These are phyloP conservation scores for Anthracocystis panici-leucophaei DNA, from an alignment of 1,284 basidiomycete species.

Conservation along the genomic window DNA sequence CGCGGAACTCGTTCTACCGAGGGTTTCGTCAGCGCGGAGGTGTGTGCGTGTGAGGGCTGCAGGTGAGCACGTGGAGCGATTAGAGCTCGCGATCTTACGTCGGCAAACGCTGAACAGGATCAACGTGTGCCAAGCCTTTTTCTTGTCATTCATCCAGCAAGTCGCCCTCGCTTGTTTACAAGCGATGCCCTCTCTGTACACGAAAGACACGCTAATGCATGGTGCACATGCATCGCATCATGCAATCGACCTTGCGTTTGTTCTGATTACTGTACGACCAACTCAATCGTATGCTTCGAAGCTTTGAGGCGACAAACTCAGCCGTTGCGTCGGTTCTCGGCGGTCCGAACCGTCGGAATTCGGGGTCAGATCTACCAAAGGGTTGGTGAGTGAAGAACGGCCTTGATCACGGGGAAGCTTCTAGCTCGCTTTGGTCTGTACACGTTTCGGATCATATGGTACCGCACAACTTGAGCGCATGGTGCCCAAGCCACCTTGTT, in stretches of 20 bases:
- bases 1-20: too few species aligned
- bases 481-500: too few species aligned
- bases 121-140: constrained; percentile 10
- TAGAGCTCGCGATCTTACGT: not conserved
- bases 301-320: not conserved
- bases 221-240: constrained; percentile 5
- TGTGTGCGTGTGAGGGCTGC: not conserved
- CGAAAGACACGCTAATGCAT: constrained; percentile 6
- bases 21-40: too few species aligned
- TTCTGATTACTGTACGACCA: not conserved
- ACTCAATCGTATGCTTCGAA: not conserved
- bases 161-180: constrained; percentile 1
- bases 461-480: too few species aligned
- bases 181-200: not conserved
- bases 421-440: too few species aligned
- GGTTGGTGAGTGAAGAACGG: not conserved
- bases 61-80: not conserved
- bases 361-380: not conserved
- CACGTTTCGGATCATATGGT: too few species aligned
- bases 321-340: not conserved
- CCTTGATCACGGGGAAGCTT: too few species aligned
- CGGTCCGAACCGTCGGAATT: not conserved
- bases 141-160: not conserved
- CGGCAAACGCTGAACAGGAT: not conserved
- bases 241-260: constrained; percentile 6